A percentile compares a stretch with the other conserved stretches of the same genome.
Conservation (phyloP, 2,329 filamentous ascomycete genomes). For the Lecanicillium sp. region DNA sequence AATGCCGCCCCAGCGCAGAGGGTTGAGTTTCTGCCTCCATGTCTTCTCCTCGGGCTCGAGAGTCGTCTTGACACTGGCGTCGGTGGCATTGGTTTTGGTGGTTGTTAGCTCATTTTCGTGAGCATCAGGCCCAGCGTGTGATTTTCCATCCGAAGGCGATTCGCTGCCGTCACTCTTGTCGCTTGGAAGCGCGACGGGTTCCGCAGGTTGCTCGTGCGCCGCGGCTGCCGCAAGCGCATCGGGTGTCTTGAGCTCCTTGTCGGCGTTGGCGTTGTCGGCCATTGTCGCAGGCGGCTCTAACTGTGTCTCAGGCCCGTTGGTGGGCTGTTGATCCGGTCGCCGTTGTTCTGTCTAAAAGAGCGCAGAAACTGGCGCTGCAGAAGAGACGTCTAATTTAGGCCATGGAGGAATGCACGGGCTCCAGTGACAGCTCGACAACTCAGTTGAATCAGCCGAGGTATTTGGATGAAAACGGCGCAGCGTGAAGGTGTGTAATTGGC, state of each 20-base stretch:
- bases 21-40: slow-evolving; percentile 61
- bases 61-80: slow-evolving; percentile 42
- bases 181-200: neutral
- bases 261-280: slow-evolving; percentile 1
- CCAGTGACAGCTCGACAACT: too few species aligned
- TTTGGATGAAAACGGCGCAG: too few species aligned
- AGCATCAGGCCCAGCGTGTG: slow-evolving; percentile 15
- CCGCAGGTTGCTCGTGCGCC: neutral
- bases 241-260: slow-evolving; percentile 1
- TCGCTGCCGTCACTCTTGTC: neutral
- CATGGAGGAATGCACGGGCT: too few species aligned
- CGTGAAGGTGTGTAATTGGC: too few species aligned
- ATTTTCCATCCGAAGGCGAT: slow-evolving; percentile 4
- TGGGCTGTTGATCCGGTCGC: neutral
- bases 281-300: neutral
- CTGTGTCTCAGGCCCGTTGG: neutral
- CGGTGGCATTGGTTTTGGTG: slow-evolving; percentile 49
- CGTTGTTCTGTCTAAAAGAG: neutral
- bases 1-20: slow-evolving; percentile 52
- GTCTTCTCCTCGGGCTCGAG: slow-evolving; percentile 38
- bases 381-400: neutral
- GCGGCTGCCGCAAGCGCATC: slow-evolving; percentile 4
- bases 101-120: slow-evolving; percentile 18
- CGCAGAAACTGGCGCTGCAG: neutral
- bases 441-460: too few species aligned